Evolutionary conservation across 768 basidiomycete species (phyloP).

Genomic region (Rhodotorula paludigena): DNA sequence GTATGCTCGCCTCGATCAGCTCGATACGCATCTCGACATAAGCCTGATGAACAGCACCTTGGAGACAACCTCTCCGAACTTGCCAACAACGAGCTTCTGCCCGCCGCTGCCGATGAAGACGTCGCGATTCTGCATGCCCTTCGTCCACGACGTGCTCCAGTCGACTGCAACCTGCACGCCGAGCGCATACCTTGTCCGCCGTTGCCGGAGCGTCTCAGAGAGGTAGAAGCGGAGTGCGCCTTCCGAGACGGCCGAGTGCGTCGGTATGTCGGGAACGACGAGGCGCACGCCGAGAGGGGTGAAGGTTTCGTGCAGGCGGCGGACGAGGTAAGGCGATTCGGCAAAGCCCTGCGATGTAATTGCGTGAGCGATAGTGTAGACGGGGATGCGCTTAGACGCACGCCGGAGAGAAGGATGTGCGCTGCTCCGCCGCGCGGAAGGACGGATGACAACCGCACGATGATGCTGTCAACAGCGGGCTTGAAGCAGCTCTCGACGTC

Average conservation of each 20-base stretch:
- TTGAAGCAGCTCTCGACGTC: constrained; percentile 21
- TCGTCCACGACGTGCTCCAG: not conserved
- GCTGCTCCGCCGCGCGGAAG: constrained; percentile 1
- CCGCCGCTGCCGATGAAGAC: constrained; percentile 8
- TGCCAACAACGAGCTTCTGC: constrained; percentile 7
- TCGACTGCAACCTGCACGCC: constrained; percentile 22
- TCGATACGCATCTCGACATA: accelerated
- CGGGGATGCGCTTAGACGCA: not conserved
- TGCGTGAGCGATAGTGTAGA: not conserved
- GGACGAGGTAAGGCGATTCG: constrained; percentile 28
- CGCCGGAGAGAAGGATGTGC: constrained; percentile 30
- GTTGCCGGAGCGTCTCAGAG: not conserved
- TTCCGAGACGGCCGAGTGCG: constrained; percentile 22
- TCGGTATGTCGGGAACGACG: constrained; percentile 19
- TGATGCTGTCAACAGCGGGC: constrained; percentile 6
- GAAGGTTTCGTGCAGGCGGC: constrained; percentile 4
- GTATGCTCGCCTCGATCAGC: not conserved
- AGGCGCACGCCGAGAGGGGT: not conserved
- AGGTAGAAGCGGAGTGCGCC: constrained; percentile 25
- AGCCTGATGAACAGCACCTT: not conserved
- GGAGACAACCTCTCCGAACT: constrained; percentile 8
- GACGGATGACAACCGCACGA: constrained; percentile 17
- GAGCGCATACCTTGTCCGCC: not conserved
- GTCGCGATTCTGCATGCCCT: not conserved
- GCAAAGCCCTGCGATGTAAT: constrained; percentile 13